Evolutionary conservation across 305 asterid species (phyloP), one percentile per base, ranked within the genome.

Genomic region (Plantago lanceolata): DNA sequence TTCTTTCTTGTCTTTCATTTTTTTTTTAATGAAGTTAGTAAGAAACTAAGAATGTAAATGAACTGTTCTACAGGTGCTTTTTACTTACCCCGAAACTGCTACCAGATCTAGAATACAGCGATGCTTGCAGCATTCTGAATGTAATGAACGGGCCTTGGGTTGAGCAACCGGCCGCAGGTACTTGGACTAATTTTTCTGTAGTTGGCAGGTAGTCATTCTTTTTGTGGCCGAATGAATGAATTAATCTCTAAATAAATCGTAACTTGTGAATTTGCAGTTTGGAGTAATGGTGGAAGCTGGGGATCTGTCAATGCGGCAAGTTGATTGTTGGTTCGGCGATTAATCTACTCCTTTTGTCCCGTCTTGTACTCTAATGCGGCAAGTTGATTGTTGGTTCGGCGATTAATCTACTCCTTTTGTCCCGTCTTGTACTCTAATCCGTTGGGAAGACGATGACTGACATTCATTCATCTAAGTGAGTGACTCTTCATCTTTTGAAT

Each of bases 121-220:
- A 83, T 45, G 94, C 90, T 1, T 90, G 97, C 81, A 88, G 86
- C 76, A 75, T 90, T 73, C 85, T 94, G 54, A 82, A 81, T 35
- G 84, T 94, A 55, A 90, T 94, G 94, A 94, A 86, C n/a, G 99
- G 99, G 29, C 97, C 99, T 64, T 94, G 96, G 96, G 84, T 88
- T 20, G 95, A 82, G 79, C 88, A 84, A 77, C 86, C 95, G 63
- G 84, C 99, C 19, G 78, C 86, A 94, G 99, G 99, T 93, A 75
- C 52, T 19, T 14, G 11, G 19, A 6, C 0, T 17, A 15, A 33
- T 63, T 17, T 51, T 13, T 40, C 19, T 49, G 0, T 21, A 26
- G 26, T 68, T 48, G 63, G 35, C 48, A 26, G 53, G 14, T 33
- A 16, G 1, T 14, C 19, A 49, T 8, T 53, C 1, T 28, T 54